Evolutionary conservation across 2,329 filamentous ascomycete species (phyloP), one percentile per base, ranked within the genome.

Genomic region (Cytospora chrysosperma): DNA sequence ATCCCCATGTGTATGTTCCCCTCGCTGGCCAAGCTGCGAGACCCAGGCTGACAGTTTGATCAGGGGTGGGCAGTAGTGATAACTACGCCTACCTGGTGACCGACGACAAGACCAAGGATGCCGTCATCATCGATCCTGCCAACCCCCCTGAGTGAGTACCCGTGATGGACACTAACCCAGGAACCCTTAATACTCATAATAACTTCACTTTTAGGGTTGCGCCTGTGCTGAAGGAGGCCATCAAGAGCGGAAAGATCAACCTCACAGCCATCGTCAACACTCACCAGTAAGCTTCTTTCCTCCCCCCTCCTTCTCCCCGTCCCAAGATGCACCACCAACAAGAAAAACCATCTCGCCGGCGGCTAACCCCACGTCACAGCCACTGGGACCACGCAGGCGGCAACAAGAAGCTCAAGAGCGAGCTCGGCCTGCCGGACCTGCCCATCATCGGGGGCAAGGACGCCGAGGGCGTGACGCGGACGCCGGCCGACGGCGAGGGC

Each of bases 321-420:
- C 24, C 34, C 8, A 1, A 26, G 37, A 7, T 9, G 4, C 28
- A 17, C 21, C 26, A 32, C 21, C 19, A 27, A 59, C 12, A 15
- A 43, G 19, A 10, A 30, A 15, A 37, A 26, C n/a, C 30, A 30
- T 21, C 37, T n/a, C 50, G 40, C 40, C 28, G 26, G 5, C n/a
- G n/a, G 61, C 21, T 63, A 17, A 61, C 49, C n/a, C 40, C 59
- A 24, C 21, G 0, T 13, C 49, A 21, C 66, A 97, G 93, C 74
- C 95, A 99, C 75, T 89, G 89, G 82, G 95, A 99, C 69, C 95
- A 99, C 76, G 89, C 95, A 0, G 95, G 95, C 67, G 95, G 95
- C 10, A 99, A 99, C 75, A 83, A 85, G 63, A 88, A 93, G 70
- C 83, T 97, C 72, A 73, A 75, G 37, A 72, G 71, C 32, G 78